Percentiles rank a stretch among this genome's conserved stretches.
These are phyloP conservation scores for Populus alba DNA, from an alignment of 345 rosid species.

Conservation along the genomic window DNA sequence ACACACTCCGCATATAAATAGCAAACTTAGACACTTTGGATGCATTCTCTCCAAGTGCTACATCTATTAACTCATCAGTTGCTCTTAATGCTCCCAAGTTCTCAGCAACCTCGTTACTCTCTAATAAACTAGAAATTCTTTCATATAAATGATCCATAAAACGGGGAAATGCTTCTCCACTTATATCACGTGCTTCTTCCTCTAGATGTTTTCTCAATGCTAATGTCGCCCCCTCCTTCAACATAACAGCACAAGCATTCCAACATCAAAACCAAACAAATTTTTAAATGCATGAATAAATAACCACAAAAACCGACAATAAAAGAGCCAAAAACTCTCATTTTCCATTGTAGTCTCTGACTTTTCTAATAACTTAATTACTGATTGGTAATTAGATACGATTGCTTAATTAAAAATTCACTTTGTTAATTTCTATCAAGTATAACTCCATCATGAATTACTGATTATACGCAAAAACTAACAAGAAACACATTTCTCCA, in stretches of 20 bases:
- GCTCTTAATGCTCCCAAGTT: constrained; percentile 92
- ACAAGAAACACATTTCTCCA: background rate
- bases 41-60: constrained; percentile 93
- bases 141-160: constrained; percentile 87
- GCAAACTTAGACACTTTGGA: constrained; percentile 91
- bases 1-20: constrained; percentile 62
- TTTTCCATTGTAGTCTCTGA: background rate
- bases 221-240: constrained; percentile 75
- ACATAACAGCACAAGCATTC: constrained; percentile 10
- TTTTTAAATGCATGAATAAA: background rate
- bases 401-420: background rate
- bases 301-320: background rate
- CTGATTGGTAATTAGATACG: background rate
- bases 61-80: constrained; percentile 87
- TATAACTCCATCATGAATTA: background rate
- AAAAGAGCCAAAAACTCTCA: background rate
- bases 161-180: constrained; percentile 84
- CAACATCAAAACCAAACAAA: constrained; percentile 5
- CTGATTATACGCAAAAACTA: background rate
- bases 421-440: background rate
- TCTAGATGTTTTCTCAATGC: constrained; percentile 85
- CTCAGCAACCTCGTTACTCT: constrained; percentile 72
- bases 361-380: background rate
- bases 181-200: constrained; percentile 82
- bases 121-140: constrained; percentile 61